Percentiles rank a stretch among this genome's conserved stretches.
These are phyloP conservation scores for Leucocoprinus birnbaumii DNA, from an alignment of 768 basidiomycete species.

Conservation along the genomic window DNA sequence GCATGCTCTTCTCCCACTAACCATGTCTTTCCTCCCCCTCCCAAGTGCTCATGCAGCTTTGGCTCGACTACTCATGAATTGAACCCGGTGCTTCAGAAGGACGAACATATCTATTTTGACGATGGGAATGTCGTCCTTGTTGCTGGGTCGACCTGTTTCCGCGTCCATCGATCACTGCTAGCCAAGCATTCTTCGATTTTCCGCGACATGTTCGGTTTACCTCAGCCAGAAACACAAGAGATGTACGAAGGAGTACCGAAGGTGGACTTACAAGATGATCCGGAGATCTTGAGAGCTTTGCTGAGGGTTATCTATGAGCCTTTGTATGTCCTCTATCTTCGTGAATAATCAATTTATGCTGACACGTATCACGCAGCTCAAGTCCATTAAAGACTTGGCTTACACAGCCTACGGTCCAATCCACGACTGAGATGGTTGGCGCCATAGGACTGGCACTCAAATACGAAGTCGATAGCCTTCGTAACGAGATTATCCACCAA, in stretches of 20 bases:
- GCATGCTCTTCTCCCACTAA: background rate
- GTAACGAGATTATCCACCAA: slow-evolving; percentile 7
- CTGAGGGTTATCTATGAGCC: slow-evolving; percentile 8
- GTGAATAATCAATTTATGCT: background rate
- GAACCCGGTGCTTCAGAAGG: background rate
- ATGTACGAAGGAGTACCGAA: slow-evolving; percentile 3
- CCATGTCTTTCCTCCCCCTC: background rate
- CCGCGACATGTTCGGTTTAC: slow-evolving; percentile 9
- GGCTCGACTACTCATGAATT: background rate
- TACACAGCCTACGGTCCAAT: slow-evolving; percentile 2
- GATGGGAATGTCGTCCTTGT: slow-evolving; percentile 13
- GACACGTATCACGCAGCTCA: background rate
- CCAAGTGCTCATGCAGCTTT: background rate
- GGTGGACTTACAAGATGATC: slow-evolving; percentile 7
- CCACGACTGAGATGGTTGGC: slow-evolving; percentile 8
- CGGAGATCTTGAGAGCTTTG: slow-evolving; percentile 4
- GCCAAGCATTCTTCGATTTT: slow-evolving; percentile 13
- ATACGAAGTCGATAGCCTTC: slow-evolving; percentile 11
- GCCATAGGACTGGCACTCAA: slow-evolving; percentile 8
- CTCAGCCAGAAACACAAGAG: slow-evolving; percentile 9
- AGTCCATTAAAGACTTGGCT: slow-evolving; percentile 8
- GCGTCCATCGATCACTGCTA: slow-evolving; percentile 11
- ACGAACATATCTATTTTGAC: slow-evolving; percentile 11
- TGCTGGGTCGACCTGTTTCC: slow-evolving; percentile 10
- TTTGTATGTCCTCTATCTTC: background rate